Percentiles rank a stretch among this genome's conserved stretches.
Conservation (phyloP, 2,329 filamentous ascomycete species). For the Xenoacremonium recifei region DNA sequence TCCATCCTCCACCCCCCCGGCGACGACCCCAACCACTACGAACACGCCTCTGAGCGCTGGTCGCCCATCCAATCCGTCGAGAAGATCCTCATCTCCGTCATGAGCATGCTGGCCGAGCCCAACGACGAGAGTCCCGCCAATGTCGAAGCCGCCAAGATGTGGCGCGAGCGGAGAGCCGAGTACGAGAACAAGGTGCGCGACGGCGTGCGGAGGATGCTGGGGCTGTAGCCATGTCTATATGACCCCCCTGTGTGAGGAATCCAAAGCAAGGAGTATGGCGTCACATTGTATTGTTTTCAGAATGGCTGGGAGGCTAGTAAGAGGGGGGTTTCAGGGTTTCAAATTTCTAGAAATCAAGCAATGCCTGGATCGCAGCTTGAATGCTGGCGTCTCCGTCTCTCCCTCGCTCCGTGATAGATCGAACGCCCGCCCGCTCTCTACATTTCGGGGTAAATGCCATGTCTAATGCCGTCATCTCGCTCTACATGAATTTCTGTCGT, state of each 20-base stretch:
- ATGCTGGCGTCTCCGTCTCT: too few species aligned
- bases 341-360: too few species aligned
- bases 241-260: not conserved
- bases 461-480: conserved; percentile 14
- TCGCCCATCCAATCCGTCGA: conserved; percentile 95
- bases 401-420: too few species aligned
- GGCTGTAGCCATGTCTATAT: conserved; percentile 53
- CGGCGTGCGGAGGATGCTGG: conserved; percentile 76
- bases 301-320: too few species aligned
- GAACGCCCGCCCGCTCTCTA: too few species aligned
- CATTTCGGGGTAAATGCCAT: too few species aligned
- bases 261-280: not conserved
- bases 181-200: conserved; percentile 86
- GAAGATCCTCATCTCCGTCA: conserved; percentile 94
- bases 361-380: too few species aligned
- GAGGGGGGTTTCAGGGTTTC: too few species aligned
- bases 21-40: conserved; percentile 98
- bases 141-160: conserved; percentile 94
- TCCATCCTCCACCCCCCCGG: conserved; percentile 96
- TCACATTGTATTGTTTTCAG: too few species aligned
- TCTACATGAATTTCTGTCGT: too few species aligned
- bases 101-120: conserved; percentile 96
- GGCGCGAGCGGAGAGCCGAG: conserved; percentile 78
- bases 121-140: conserved; percentile 97
- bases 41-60: conserved; percentile 94